Evolutionary conservation across 768 basidiomycete species (phyloP).

Genomic region (Leucosporidium scottii): DNA sequence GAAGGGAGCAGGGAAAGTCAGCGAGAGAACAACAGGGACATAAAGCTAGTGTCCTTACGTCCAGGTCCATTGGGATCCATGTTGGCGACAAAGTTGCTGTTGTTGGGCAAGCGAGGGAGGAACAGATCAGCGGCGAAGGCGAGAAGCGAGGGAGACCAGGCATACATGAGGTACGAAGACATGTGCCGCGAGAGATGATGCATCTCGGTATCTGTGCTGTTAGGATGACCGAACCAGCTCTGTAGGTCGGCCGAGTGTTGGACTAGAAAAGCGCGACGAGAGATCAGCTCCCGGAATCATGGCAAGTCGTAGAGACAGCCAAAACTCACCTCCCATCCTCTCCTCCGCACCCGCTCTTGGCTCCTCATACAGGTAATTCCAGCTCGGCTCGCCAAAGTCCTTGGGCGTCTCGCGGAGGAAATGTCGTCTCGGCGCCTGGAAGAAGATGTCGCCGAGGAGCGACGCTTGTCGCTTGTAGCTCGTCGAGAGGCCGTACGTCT

Average conservation of each 20-base stretch:
- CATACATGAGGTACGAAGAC: slow-evolving; percentile 28
- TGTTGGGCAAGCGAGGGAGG: background rate
- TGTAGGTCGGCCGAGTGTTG: slow-evolving; percentile 27
- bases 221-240: slow-evolving; percentile 25
- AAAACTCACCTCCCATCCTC: slow-evolving; percentile 18
- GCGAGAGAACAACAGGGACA: background rate
- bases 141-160: background rate
- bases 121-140: too few relatives aligned
- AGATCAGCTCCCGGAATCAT: too few relatives aligned
- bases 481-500: slow-evolving; percentile 47
- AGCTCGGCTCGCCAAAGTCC: slow-evolving; percentile 31
- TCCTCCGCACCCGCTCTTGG: slow-evolving; percentile 3
- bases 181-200: slow-evolving; percentile 16
- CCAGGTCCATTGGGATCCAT: slow-evolving; percentile 29
- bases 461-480: slow-evolving; percentile 46
- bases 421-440: slow-evolving; percentile 29
- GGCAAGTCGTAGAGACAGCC: background rate
- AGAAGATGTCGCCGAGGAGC: slow-evolving; percentile 41
- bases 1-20: background rate
- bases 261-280: background rate
- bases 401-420: slow-evolving; percentile 32
- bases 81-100: slow-evolving; percentile 26
- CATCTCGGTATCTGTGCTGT: slow-evolving; percentile 9
- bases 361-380: slow-evolving; percentile 22
- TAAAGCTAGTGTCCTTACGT: background rate